phyloP scores from a whole-genome alignment of 2,329 filamentous ascomycete species.

The Pseudogymnoascus sp. region DNA sequence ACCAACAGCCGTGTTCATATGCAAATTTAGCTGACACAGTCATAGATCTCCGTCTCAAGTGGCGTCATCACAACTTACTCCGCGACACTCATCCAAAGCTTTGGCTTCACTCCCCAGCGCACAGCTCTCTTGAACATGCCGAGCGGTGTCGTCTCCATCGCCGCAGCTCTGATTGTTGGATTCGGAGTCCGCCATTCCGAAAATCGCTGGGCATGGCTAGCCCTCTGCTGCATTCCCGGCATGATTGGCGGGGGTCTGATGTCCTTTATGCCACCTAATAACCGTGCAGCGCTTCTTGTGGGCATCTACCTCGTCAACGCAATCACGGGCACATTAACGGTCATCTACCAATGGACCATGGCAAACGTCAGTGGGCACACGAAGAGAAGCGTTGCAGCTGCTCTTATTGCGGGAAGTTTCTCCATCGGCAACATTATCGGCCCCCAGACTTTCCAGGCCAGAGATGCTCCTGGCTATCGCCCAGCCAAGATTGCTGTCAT shows the following conservation, averaged over 20 bases:
- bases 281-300: conserved; percentile 39
- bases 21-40: conserved; percentile 38
- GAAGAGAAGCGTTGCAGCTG: conserved; percentile 43
- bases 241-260: conserved; percentile 35
- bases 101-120: conserved; percentile 37
- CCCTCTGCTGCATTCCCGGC: conserved; percentile 39
- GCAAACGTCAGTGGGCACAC: conserved; percentile 42
- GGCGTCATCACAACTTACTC: conserved; percentile 45
- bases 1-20: not conserved
- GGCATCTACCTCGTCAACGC: conserved; percentile 46
- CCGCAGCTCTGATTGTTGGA: conserved; percentile 41
- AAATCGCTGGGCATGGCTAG: conserved; percentile 42
- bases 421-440: conserved; percentile 54
- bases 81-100: conserved; percentile 30
- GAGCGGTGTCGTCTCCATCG: conserved; percentile 43
- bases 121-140: conserved; percentile 48
- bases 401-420: conserved; percentile 50
- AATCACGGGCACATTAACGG: conserved; percentile 38
- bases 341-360: conserved; percentile 46
- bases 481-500: conserved; percentile 46
- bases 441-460: conserved; percentile 52
- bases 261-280: conserved; percentile 41
- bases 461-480: conserved; percentile 41
- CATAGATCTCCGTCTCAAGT: conserved; percentile 41
- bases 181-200: conserved; percentile 39